Conservation (phyloP, 768 basidiomycete species). For the Lactarius indigo region DNA sequence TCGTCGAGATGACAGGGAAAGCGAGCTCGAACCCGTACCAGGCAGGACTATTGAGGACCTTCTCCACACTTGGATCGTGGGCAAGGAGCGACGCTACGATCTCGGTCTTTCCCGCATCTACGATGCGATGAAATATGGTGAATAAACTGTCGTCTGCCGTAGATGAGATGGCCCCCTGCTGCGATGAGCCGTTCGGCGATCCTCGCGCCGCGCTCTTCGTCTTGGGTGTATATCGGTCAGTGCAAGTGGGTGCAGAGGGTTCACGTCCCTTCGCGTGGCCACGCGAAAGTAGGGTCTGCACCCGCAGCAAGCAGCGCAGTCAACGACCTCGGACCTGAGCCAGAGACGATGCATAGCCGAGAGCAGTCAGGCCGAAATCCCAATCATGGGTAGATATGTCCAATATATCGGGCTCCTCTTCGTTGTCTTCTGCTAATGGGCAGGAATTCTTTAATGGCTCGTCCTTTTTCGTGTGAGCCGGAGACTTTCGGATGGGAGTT, state of each 20-base stretch:
- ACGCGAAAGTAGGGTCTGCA: conserved; percentile 42
- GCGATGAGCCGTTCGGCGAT: conserved; percentile 32
- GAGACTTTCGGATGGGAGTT: conserved; percentile 26
- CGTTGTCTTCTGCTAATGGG: conserved; percentile 47
- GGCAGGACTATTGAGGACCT: conserved; percentile 31
- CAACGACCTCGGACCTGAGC: conserved; percentile 42
- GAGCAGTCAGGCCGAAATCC: conserved; percentile 53
- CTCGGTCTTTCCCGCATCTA: conserved; percentile 26
- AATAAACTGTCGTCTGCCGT: conserved; percentile 31
- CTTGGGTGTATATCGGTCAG: conserved; percentile 30
- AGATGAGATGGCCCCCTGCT: conserved; percentile 30
- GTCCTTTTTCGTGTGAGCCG: conserved; percentile 30
- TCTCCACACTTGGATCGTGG: conserved; percentile 32
- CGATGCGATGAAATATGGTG: conserved; percentile 35
- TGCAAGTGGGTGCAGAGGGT: conserved; percentile 30
- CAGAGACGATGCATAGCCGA: conserved; percentile 51
- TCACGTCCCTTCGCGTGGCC: conserved; percentile 30
- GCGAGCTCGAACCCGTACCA: conserved; percentile 12
- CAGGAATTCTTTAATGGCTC: conserved; percentile 32
- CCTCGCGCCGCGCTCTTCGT: conserved; percentile 27
- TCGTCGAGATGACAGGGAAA: conserved; percentile 32
- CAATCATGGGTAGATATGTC: conserved; percentile 53
- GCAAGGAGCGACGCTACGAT: conserved; percentile 31
- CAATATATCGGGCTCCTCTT: conserved; percentile 52
- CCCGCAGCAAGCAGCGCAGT: conserved; percentile 46